phyloP scores from a whole-genome alignment of 2,329 filamentous ascomycete genomes.

The Colletotrichum magnum region DNA sequence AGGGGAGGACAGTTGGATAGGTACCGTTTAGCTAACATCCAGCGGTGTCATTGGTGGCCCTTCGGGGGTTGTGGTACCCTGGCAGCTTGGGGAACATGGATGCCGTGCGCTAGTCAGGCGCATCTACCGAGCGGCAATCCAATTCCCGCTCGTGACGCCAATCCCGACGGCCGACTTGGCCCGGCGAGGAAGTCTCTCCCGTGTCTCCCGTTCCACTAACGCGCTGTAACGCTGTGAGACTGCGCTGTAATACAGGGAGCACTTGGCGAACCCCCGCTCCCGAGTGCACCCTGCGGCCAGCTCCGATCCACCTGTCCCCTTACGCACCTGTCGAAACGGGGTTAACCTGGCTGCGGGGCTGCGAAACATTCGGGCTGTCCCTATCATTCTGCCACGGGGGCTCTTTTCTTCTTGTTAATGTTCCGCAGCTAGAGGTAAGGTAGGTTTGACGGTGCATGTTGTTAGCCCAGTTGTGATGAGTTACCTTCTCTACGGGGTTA shows the following conservation, averaged over 20 bases:
- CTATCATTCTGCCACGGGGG: slow-evolving; percentile 28
- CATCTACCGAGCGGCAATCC: slow-evolving; percentile 36
- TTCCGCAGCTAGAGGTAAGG: too few species aligned
- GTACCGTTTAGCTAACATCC: not conserved
- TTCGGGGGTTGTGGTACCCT: too few species aligned
- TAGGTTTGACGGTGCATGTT: not conserved
- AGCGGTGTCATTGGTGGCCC: slow-evolving; percentile 5
- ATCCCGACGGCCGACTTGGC: slow-evolving; percentile 1
- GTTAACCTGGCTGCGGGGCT: slow-evolving; percentile 4
- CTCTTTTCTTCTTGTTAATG: not conserved
- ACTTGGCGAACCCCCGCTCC: slow-evolving; percentile 15
- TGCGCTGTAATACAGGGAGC: too few species aligned
- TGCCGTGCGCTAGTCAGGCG: slow-evolving; percentile 36
- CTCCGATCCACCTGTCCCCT: slow-evolving; percentile 24
- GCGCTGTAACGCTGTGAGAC: not conserved
- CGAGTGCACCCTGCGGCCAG: slow-evolving; percentile 25
- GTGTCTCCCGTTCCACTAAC: slow-evolving; percentile 19
- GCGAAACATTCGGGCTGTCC: slow-evolving; percentile 27
- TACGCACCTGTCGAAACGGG: slow-evolving; percentile 35
- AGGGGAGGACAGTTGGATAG: too few species aligned
- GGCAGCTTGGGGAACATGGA: slow-evolving; percentile 7
- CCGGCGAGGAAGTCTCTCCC: slow-evolving; percentile 33
- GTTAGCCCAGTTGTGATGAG: not conserved
- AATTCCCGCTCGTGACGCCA: slow-evolving; percentile 4
- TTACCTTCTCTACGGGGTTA: slow-evolving; percentile 32